Evolutionary conservation across 2,329 filamentous ascomycete species (phyloP).

Genomic region (Aspergillus flavus): DNA sequence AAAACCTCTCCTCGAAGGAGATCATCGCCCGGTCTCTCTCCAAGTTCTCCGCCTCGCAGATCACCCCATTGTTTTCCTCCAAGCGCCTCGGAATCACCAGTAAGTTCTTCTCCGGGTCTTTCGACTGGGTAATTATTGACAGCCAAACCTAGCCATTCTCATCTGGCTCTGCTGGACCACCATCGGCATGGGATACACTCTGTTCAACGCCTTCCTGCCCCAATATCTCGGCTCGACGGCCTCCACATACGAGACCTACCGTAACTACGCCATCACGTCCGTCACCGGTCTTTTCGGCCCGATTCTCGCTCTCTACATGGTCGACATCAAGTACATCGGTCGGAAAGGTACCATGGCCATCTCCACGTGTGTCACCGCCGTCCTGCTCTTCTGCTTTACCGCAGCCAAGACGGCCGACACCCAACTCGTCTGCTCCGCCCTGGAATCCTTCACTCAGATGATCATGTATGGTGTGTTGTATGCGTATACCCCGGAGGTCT

Average conservation of each 20-base stretch:
- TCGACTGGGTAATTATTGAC: conserved; percentile 28
- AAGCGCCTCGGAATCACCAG: conserved; percentile 45
- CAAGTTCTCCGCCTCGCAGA: conserved; percentile 68
- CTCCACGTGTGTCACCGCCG: conserved; percentile 53
- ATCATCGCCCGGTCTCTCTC: conserved; percentile 63
- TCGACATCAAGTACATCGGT: conserved; percentile 67
- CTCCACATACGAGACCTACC: conserved; percentile 58
- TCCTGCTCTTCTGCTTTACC: conserved; percentile 60
- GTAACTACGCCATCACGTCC: conserved; percentile 81
- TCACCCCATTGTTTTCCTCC: conserved; percentile 63
- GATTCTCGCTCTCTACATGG: conserved; percentile 72
- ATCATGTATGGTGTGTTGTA: conserved; percentile 58
- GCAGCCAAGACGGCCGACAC: conserved; percentile 49
- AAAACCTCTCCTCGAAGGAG: conserved; percentile 46
- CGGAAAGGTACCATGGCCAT: conserved; percentile 61
- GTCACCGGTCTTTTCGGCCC: conserved; percentile 76
- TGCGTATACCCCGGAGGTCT: conserved; percentile 59
- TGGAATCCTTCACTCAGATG: conserved; percentile 58
- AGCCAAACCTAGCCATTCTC: conserved; percentile 38
- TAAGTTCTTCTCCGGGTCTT: conserved; percentile 15
- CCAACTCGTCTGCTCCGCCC: conserved; percentile 53
- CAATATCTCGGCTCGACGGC: conserved; percentile 72
- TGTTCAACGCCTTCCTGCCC: conserved; percentile 87
- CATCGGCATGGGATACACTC: conserved; percentile 83
- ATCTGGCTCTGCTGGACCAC: conserved; percentile 81